Percentiles rank a stretch among this genome's conserved stretches.
Conservation (phyloP, 768 basidiomycete genomes). For the Pisolithus marmoratus region DNA sequence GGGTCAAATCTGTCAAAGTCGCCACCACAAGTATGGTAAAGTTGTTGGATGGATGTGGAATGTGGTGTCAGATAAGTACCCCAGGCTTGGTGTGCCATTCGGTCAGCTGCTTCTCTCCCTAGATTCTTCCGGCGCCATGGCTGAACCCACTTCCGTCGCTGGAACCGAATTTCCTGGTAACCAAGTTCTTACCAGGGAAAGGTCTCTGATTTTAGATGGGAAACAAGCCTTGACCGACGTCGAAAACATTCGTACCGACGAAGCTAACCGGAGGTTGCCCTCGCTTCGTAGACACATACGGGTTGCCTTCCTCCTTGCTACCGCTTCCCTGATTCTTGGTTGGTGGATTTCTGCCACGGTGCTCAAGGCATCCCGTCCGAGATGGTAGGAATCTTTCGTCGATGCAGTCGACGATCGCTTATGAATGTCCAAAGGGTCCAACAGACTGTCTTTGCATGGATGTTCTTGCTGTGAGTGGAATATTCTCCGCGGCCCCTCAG, state of each 20-base stretch:
- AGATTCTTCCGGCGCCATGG: slow-evolving; percentile 10
- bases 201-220: slow-evolving; percentile 9
- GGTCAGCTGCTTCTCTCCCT: not conserved
- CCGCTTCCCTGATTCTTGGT: slow-evolving; percentile 62
- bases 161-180: not conserved
- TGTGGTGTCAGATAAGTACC: not conserved
- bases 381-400: slow-evolving; percentile 49
- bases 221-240: slow-evolving; percentile 12
- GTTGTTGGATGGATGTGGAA: not conserved
- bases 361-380: slow-evolving; percentile 60
- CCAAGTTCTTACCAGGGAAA: slow-evolving; percentile 15
- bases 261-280: slow-evolving; percentile 8
- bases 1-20: too few relatives aligned
- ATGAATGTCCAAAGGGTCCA: slow-evolving; percentile 51
- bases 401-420: not conserved
- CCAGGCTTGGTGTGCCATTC: not conserved
- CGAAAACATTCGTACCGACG: slow-evolving; percentile 8
- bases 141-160: slow-evolving; percentile 2
- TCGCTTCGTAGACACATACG: slow-evolving; percentile 24
- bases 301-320: slow-evolving; percentile 42
- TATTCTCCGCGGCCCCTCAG: not conserved
- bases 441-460: slow-evolving; percentile 80
- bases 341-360: slow-evolving; percentile 85
- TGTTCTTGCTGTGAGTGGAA: slow-evolving; percentile 59
- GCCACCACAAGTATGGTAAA: not conserved